Evolutionary conservation across 2,329 filamentous ascomycete species (phyloP), one percentile per base, ranked within the genome.

Genomic region (Fusarium papillatum): DNA sequence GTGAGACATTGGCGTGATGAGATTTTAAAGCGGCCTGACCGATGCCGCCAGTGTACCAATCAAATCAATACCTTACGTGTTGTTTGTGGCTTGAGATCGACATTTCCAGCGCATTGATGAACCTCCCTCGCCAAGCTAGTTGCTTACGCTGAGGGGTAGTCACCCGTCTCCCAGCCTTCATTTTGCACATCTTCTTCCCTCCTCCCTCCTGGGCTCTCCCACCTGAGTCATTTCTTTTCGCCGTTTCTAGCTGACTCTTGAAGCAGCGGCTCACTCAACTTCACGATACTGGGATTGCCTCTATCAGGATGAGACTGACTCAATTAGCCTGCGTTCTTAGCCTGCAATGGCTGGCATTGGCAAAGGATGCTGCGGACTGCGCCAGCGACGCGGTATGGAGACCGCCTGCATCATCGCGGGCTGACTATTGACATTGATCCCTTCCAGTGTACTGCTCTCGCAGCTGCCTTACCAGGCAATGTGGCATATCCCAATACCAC

Each of bases 401-500:
- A 36, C 14, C 19, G 29, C 14, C 11, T 57, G 7, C n/a, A n/a
- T 22, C 19, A 24, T 17, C 53, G 11, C 19, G n/a, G 14, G 53
- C 19, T 24, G 10, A 36, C 22, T 24, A 57, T 24, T 57, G 34
- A 57, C 34, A 26, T 50, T 26, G 3, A 50, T 17, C 16, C 14
- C 53, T 24, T 57, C 53, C 34, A 57, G 53, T 57, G 53, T 36
- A 26, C 31, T 10, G 19, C 53, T 9, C 53, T 57, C 7, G 29
- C 53, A n/a, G 53, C 19, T 17, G 53, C 53, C 53, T 57, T 57
- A 11, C 53, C 53, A 57, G 29, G 19, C 17, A 36, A 57, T 36
- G 53, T 57, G 34, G 53, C 53, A 31, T 24, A 57, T 57, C 53
- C 53, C 7, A 59, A 71, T 6, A 64, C 68, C 17, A 31, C 22